A percentile compares a stretch with the other conserved stretches of the same genome.
phyloP scores from a whole-genome alignment of 257 asterid genomes.

The Solanum clarkiae region DNA sequence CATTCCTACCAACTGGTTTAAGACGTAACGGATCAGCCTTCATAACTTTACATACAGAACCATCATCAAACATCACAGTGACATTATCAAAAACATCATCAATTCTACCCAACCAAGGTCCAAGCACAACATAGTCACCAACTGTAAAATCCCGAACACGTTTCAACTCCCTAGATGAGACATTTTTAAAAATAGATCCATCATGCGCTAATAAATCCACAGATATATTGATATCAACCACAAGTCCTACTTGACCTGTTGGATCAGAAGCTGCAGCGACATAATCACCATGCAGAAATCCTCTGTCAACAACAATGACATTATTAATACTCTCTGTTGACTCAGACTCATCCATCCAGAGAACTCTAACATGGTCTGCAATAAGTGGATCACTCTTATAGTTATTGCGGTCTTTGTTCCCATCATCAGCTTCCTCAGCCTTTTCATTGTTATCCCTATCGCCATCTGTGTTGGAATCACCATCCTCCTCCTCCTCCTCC shows the following conservation, averaged over 20 bases:
- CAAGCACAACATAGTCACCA: slow-evolving; percentile 90
- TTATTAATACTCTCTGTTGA: slow-evolving; percentile 40
- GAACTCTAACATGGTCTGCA: slow-evolving; percentile 74
- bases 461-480: slow-evolving; percentile 27
- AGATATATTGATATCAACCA: slow-evolving; percentile 57
- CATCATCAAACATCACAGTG: slow-evolving; percentile 87
- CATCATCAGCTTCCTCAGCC: slow-evolving; percentile 25
- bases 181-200: slow-evolving; percentile 44
- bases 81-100: slow-evolving; percentile 93
- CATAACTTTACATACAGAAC: slow-evolving; percentile 81
- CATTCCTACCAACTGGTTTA: slow-evolving; percentile 63
- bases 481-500: neutral
- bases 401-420: slow-evolving; percentile 20
- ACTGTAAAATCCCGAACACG: slow-evolving; percentile 76
- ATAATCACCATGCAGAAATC: slow-evolving; percentile 91
- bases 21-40: slow-evolving; percentile 85
- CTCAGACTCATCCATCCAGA: slow-evolving; percentile 82
- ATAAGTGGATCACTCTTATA: slow-evolving; percentile 41
- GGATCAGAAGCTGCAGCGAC: slow-evolving; percentile 88
- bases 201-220: slow-evolving; percentile 61
- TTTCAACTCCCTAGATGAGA: slow-evolving; percentile 48
- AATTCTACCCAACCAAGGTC: slow-evolving; percentile 97
- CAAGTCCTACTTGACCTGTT: slow-evolving; percentile 89
- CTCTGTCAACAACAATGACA: slow-evolving; percentile 73
- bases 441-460: slow-evolving; percentile 18